Percentiles rank a stretch among this genome's conserved stretches.
These are phyloP conservation scores for Zygosaccharomyces pseudobailii DNA, from an alignment of 1,139 yeast species.

Conservation along the genomic window DNA sequence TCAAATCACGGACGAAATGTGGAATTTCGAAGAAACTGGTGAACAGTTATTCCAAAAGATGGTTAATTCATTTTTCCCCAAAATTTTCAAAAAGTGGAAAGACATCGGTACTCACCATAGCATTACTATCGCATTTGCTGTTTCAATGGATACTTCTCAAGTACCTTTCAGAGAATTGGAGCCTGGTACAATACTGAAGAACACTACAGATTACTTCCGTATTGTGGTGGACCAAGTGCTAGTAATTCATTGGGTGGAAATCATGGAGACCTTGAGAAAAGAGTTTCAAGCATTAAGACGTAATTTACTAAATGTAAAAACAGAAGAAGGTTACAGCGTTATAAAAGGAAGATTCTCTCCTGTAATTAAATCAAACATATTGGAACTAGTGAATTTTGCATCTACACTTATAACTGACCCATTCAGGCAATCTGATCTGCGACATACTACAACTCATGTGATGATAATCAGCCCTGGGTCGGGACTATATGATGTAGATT, in stretches of 20 bases:
- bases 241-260: conserved; percentile 81
- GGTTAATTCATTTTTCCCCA: conserved; percentile 85
- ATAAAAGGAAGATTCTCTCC: conserved; percentile 65
- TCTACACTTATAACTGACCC: conserved; percentile 74
- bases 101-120: conserved; percentile 83
- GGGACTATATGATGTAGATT: conserved; percentile 89
- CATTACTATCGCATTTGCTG: conserved; percentile 81
- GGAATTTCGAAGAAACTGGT: conserved; percentile 97
- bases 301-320: conserved; percentile 56
- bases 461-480: conserved; percentile 87
- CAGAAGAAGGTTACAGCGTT: conserved; percentile 36
- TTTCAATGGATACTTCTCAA: conserved; percentile 64
- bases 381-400: conserved; percentile 85
- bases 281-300: conserved; percentile 82
- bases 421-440: conserved; percentile 76
- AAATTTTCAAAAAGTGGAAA: conserved; percentile 83
- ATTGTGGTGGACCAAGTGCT: conserved; percentile 95
- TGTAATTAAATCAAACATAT: conserved; percentile 79
- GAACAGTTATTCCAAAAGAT: conserved; percentile 90
- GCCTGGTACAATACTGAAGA: conserved; percentile 69
- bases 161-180: conserved; percentile 50
- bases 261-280: conserved; percentile 78
- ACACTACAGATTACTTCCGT: conserved; percentile 74
- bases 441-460: conserved; percentile 83
- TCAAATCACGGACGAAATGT: conserved; percentile 92